Base-by-base conservation (phyloP, 2,329 filamentous ascomycete species). In the Graphilbum sp. region DNA sequence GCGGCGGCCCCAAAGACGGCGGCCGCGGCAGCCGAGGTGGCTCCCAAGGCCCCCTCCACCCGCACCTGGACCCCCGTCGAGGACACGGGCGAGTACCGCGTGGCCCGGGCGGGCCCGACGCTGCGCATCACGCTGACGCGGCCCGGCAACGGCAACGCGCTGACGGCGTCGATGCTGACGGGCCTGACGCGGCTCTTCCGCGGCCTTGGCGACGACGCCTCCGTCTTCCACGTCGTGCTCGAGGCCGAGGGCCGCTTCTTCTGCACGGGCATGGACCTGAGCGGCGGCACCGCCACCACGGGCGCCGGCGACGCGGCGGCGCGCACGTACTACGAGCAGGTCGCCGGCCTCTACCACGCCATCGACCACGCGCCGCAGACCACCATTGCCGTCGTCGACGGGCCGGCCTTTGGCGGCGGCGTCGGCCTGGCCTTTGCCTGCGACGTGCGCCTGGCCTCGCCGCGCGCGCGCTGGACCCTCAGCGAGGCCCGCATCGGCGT, bases 201-300 rank as follows among this genome's bases (percentile, higher is more conserved):
- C 15, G 15, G 20, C n/a, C 12, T 33, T 10, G 30, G 30, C 16
- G 33, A 15, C 19, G 30, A 37, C 21, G 19, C 20, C n/a, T 32
- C 36, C 23, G 21, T 37, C 20, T 20, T 33, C 17, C 36, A 20
- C 21, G 15, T 37, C 17, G 36, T 27, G 2, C 36, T 37, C 5
- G 30, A 17, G 11, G 15, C 20, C 3, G 23, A 27, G 21, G 36
- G 36, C 21, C 25, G 25, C 12, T 37, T 23, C 21, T 37, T 37
- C 15, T 37, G 36, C 15, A 37, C 36, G 5, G 36, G 36, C 20
- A 37, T 37, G 36, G 36, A 37, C 19, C 36, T 37, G 5, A 27
- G 36, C 12, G 23, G 23, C 11, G 10, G 10, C 15, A 37, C 30
- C 1, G 19, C 21, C 27, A 32, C 30, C 12, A 19, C 21, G 19